Conservation (phyloP, 1,139 yeast species). For the Candida pseudocylindracea region DNA sequence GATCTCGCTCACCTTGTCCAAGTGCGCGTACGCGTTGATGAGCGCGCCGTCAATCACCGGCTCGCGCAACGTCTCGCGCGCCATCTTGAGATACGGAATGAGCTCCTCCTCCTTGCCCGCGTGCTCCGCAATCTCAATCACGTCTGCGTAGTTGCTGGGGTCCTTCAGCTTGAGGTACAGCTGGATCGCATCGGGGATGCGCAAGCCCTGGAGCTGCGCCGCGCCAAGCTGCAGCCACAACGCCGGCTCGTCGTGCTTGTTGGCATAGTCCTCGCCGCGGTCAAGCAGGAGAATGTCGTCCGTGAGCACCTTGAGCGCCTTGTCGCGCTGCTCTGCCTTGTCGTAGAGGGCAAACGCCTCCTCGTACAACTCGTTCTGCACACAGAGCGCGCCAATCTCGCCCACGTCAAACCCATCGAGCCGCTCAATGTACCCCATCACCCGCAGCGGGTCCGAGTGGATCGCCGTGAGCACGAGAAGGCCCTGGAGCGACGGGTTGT, state of each 20-base stretch:
- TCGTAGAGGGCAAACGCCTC: conserved; percentile 91
- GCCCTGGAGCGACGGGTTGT: conserved; percentile 88
- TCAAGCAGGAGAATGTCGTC: conserved; percentile 88
- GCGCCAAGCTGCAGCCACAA: conserved; percentile 92
- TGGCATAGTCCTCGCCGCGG: conserved; percentile 88
- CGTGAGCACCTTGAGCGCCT: conserved; percentile 78
- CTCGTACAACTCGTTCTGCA: conserved; percentile 72
- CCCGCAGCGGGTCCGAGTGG: conserved; percentile 82
- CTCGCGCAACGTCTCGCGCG: conserved; percentile 84
- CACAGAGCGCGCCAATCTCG: conserved; percentile 84
- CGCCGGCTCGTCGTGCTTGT: conserved; percentile 65
- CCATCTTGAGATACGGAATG: conserved; percentile 72
- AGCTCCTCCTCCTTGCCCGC: conserved; percentile 95
- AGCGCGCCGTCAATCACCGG: conserved; percentile 85
- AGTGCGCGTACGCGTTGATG: conserved; percentile 66
- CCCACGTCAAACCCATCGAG: conserved; percentile 81
- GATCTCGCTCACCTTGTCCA: conserved; percentile 57
- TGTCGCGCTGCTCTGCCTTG: conserved; percentile 54
- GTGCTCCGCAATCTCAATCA: conserved; percentile 85
- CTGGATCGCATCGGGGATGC: conserved; percentile 79
- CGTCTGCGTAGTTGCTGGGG: conserved; percentile 77
- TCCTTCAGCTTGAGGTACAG: conserved; percentile 82
- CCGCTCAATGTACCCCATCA: conserved; percentile 64
- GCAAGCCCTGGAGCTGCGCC: conserved; percentile 86
- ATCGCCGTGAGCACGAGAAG: conserved; percentile 82